Base-by-base conservation (phyloP, 257 asterid genomes). In the Haberlea rhodopensis region DNA sequence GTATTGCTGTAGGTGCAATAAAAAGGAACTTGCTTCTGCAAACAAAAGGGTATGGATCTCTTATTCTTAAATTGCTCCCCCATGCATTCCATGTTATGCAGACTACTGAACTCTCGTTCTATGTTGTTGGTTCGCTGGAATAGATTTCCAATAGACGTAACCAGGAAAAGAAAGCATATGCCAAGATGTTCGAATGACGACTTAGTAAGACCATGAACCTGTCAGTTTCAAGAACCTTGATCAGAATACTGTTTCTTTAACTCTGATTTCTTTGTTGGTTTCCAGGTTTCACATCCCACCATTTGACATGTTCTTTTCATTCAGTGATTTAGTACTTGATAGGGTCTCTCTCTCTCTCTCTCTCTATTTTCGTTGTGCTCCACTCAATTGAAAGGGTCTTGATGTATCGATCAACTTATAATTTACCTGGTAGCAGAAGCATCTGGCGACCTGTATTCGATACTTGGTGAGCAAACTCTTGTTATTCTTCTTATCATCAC, bases 121-220 rank as follows among this genome's bases (percentile, higher is more conserved):
- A n/a, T 65, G 24, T 49, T 21, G 34, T 11, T 22, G 10, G 49
- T 20, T 64, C 23, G 55, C 18, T 67, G 61, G 62, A 53, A 71
- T 57, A 89, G 98, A 70, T 91, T 73, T 75, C 88, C 26, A 88
- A 85, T 78, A 82, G 97, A 72, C 89, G 88, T 53, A 79, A 85
- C 32, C 78, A 69, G 85, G 95, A 89, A 90, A 89, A 66, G 59
- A 84, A 81, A 81, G 85, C 98, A 5, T 91, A 70, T 71, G 71
- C 92, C 78, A 85, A 76, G 79, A 85, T 91, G 95, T 91, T 91
- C 82, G 74, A 57, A 72, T 68, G 70, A 65, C 40, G 18, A 22
- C 53, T 23, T 67, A 61, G 91, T 87, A 72, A 71, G 79, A 37
- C 5, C 49, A 1, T 25, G 27, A 43, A 34, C 18, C 2, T 8